Evolutionary conservation across 495 filamentous ascomycete genomes (phyloP), one percentile per base, ranked within the genome.

Genomic region (Hypoxylon fuscum): DNA sequence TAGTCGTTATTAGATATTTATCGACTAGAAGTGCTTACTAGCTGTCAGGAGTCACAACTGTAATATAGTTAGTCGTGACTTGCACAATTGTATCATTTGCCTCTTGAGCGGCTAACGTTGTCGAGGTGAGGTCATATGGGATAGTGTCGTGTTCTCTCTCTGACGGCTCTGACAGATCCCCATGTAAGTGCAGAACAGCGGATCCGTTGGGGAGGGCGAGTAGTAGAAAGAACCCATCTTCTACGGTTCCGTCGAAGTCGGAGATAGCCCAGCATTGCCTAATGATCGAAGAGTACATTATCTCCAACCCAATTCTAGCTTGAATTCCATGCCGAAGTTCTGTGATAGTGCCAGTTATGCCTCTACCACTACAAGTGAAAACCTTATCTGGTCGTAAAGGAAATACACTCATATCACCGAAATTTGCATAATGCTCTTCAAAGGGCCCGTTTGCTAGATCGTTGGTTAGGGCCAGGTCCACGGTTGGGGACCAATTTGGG

Each of bases 401-500:
- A 44, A 38, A 12, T 21, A 44, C 43, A 27, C 56, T 44, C 4
- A 41, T 50, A 47, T 48, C 29, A 14, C 51, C 37, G 12, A 61
- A 41, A 10, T 45, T 43, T 35, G 66, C 53, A 43, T 14, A 27
- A 14, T 21, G 20, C 15, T 60, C 62, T 6, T 60, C 56, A 56
- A 46, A 21, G 37, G 6, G 11, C n/a, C 20, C 43, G 34, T 40
- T 65, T 52, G 22, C 66, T 51, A 61, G 58, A 11, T 66, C 66
- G 9, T 72, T 68, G 4, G 85, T 79, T 25, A 85, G 76, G 17
- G 84, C 79, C 29, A 90, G 84, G 71, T 97, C 92, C 15, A 85
- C 82, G 18, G 88, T 81, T 0, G 95, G 92, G 0, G 91, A 84
- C 93, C 93, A 97, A 68, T 93, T 97, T 25, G 87, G 82, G 46